Evolutionary conservation across 176 grass and related monocot genomes (phyloP).

Genomic region (Oryza glaberrima): DNA sequence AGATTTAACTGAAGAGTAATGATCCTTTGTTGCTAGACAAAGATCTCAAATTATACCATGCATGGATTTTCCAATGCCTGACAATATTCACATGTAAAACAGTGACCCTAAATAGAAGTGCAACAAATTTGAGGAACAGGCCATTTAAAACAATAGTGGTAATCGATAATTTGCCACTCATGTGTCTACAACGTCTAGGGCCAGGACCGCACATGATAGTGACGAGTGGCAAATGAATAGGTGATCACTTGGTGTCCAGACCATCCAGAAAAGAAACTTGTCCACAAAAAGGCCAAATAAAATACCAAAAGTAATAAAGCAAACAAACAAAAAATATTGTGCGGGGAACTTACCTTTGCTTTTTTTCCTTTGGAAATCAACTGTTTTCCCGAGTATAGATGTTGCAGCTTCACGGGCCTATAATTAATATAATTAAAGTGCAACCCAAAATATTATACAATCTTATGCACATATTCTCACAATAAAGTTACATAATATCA

Average conservation of each 20-base stretch:
- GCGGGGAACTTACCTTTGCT: conserved; percentile 69
- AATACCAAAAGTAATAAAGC: conserved; percentile 19
- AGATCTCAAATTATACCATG: neutral
- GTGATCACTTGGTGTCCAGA: neutral
- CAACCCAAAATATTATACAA: conserved; percentile 36
- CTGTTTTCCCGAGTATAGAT: conserved; percentile 78
- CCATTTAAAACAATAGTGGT: conserved; percentile 8
- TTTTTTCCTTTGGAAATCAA: conserved; percentile 97
- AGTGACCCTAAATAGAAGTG: neutral
- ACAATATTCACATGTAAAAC: conserved; percentile 11
- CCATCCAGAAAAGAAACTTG: neutral
- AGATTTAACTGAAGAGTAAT: conserved; percentile 25
- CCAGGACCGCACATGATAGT: neutral
- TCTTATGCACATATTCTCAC: neutral
- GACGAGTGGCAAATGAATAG: neutral
- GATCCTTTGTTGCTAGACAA: neutral
- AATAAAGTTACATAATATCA: neutral
- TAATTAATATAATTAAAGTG: conserved; percentile 49
- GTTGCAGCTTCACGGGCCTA: conserved; percentile 83
- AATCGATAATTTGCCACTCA: neutral
- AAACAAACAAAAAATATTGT: conserved; percentile 23
- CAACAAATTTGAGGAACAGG: neutral
- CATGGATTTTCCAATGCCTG: neutral
- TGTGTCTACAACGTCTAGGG: neutral
- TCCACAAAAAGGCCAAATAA: neutral